phyloP scores from a whole-genome alignment of 169 alveolate species.

The Cyclospora cayetanensis region DNA sequence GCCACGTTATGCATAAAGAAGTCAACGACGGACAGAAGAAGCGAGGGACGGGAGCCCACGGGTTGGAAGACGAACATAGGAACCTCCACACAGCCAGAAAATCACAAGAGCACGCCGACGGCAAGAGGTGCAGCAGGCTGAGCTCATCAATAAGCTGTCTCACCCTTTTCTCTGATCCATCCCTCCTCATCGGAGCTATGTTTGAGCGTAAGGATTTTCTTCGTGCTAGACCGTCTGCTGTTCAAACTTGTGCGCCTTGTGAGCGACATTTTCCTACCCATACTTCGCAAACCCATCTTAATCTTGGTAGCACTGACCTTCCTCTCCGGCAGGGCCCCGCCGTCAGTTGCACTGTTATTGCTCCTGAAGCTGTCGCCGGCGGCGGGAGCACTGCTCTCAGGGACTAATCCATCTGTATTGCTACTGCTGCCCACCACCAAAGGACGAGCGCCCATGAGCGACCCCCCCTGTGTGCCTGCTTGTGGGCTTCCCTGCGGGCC shows the following conservation, averaged over 20 bases:
- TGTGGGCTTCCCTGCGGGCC: not conserved
- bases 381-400: no score
- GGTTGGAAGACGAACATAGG: no score
- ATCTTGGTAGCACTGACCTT: constrained; percentile 23
- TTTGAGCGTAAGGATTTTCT: not conserved
- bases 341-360: not conserved
- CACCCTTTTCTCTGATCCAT: constrained; percentile 52
- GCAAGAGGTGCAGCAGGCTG: no score
- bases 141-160: no score
- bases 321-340: constrained; percentile 23
- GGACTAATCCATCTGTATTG: no score
- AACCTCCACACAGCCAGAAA: no score
- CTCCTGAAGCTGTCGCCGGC: not conserved
- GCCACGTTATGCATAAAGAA: no score
- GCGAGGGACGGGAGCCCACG: no score
- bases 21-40: no score
- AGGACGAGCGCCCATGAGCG: not conserved
- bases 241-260: not conserved
- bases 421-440: not conserved
- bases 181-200: constrained; percentile 18
- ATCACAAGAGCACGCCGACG: no score
- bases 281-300: not conserved
- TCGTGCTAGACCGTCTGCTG: not conserved
- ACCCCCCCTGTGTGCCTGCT: constrained; percentile 8
- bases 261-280: constrained; percentile 38